phyloP scores from a whole-genome alignment of 1,284 basidiomycete species.

The Apiotrichum veenhuisii region DNA sequence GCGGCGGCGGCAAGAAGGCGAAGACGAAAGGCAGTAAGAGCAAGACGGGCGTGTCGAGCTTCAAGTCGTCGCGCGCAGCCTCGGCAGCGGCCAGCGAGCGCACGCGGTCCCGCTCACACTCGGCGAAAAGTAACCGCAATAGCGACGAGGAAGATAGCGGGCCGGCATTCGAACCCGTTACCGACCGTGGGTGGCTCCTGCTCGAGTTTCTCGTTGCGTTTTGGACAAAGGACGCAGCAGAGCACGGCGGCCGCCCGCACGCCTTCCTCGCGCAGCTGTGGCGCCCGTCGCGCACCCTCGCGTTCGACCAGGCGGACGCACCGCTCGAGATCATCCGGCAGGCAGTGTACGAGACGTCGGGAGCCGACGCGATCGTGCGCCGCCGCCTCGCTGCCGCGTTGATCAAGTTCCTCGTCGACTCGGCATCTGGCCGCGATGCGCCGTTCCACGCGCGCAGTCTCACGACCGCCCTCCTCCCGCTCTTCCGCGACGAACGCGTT shows the following conservation, averaged over 20 bases:
- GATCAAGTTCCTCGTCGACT: constrained; percentile 21
- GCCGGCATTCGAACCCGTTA: not conserved
- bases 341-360: constrained; percentile 1
- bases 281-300: constrained; percentile 17
- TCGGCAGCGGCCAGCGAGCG: too few relatives aligned
- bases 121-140: not conserved
- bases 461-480: constrained; percentile 15
- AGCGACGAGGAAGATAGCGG: constrained; percentile 26
- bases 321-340: constrained; percentile 19
- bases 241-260: not conserved
- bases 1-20: not conserved
- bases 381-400: constrained; percentile 9
- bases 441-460: constrained; percentile 26
- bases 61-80: too few relatives aligned
- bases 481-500: constrained; percentile 18
- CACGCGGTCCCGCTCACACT: not conserved
- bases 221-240: constrained; percentile 28
- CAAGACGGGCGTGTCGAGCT: not conserved
- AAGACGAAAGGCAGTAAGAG: not conserved
- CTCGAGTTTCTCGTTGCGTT: constrained; percentile 30
- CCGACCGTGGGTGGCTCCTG: constrained; percentile 28
- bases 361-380: not conserved
- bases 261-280: constrained; percentile 29
- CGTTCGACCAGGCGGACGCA: constrained; percentile 21
- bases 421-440: constrained; percentile 2